These are phyloP conservation scores for Rhododendron henanense DNA, from an alignment of 148 eudicot genomes.

Conservation along the genomic window DNA sequence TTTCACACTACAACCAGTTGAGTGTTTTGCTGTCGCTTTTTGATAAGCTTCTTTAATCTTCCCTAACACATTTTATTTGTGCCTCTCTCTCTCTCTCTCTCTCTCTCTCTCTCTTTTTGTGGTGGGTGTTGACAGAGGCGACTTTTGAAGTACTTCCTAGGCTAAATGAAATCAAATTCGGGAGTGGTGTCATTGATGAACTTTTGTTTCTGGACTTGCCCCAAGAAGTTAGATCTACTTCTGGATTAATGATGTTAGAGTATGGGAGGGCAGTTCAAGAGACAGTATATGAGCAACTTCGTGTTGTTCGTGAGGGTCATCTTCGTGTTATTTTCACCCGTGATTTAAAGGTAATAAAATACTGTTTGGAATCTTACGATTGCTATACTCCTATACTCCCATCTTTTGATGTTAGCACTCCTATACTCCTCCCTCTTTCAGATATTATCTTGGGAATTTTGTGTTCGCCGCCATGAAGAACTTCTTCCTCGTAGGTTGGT, in stretches of 20 bases:
- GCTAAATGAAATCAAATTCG: slow-evolving; percentile 85
- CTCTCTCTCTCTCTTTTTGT: not conserved
- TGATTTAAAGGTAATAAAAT: slow-evolving; percentile 73
- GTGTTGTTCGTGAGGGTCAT: slow-evolving; percentile 90
- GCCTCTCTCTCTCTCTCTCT: not conserved
- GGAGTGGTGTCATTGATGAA: slow-evolving; percentile 86
- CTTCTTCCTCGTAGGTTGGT: slow-evolving; percentile 84
- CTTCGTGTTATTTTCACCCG: slow-evolving; percentile 82
- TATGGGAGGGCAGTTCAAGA: slow-evolving; percentile 90
- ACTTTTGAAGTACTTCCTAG: slow-evolving; percentile 94
- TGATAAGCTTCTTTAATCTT: not conserved
- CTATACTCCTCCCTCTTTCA: slow-evolving; percentile 48
- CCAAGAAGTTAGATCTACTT: slow-evolving; percentile 62
- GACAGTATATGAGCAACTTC: slow-evolving; percentile 88
- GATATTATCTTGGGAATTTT: slow-evolving; percentile 94
- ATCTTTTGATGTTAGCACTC: slow-evolving; percentile 2
- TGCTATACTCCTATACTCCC: not conserved
- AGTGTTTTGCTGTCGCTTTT: not conserved
- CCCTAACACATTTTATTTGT: not conserved
- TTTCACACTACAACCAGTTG: not conserved
- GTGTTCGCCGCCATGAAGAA: slow-evolving; percentile 92
- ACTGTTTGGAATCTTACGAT: slow-evolving; percentile 6
- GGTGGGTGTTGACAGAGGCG: slow-evolving; percentile 64
- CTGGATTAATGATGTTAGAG: slow-evolving; percentile 84
- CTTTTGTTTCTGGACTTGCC: slow-evolving; percentile 85